Evolutionary conservation across 306 rosid species (phyloP), one percentile per base, ranked within the genome.

Genomic region (Spatholobus suberectus): DNA sequence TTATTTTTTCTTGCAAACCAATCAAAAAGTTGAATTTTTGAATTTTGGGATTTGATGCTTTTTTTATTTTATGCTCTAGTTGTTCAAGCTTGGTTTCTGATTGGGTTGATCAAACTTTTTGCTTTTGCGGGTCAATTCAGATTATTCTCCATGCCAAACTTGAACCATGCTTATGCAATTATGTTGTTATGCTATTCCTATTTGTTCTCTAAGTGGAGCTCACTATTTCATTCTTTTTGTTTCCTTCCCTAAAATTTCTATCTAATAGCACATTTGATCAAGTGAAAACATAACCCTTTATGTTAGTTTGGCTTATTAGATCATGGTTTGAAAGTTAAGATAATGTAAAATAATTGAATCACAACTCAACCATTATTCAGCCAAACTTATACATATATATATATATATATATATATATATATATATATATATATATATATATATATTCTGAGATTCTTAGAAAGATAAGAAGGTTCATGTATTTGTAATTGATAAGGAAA

Each of bases 401-500:
- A 2, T 4, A 8, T 37, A 27, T 8, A 37, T 26, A 13, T 51
- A n/a, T 26, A 2, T 4, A 8, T 37, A 27, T 8, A 37, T 26
- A 13, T 51, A n/a, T 26, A 2, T 4, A 8, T 37, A 27, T 8
- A 37, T 26, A 13, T 51, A n/a, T 26, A 2, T 4, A 8, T 37
- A 27, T 8, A 37, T 26, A 13, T 51, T 78, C 4, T 24, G 65
- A 23, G 63, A 35, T 35, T 24, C 67, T 47, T 24, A 7, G 41
- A 13, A 38, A 70, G 73, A 51, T 12, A 13, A 67, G 55, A 40
- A 82, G 49, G 27, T 61, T 37, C 5, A 78, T 83, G 59, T 37
- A 63, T 47, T 74, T 77, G 46, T 70, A 32, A 83, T 75, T 18
- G 79, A 74, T 13, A 40, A 67, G 47, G 40, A 24, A 65, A 63